Evolutionary conservation across 129 eudicot species (phyloP), one percentile per base, ranked within the genome.

Genomic region (Scalesia atractyloides): DNA sequence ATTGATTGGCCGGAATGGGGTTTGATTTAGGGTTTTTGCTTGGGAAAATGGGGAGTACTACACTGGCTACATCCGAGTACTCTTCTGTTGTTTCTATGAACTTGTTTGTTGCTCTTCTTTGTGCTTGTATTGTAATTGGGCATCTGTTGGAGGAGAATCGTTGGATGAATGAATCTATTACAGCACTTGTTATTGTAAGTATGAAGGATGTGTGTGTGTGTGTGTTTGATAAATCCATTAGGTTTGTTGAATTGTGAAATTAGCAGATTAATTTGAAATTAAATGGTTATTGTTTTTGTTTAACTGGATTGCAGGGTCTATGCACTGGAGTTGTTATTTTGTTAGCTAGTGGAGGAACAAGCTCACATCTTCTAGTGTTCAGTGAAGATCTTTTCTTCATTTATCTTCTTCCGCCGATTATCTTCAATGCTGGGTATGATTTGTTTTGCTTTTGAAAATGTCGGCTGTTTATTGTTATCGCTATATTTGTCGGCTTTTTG

Each of bases 331-430:
- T 85, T 76, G 73, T 89, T 60, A 92, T 92, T 65, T 82, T 89
- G 76, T 76, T 92, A 43, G n/a, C 59, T 44, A 92, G 89, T 76
- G 84, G 89, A 39, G 97, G 97, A 69, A 92, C 85, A 44, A 86
- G 69, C 73, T 89, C 97, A 1, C 96, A 83, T 72, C 74, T 92
- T 47, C 71, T 92, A 30, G 94, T 89, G 46, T 92, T 92, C 71
- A 89, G 96, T 64, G 97, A 92, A 80, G 97, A 92, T 83, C 96
- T 92, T 34, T 92, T 92, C 88, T 92, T 92, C 78, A 92, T 89
- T 50, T 92, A 92, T 69, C 84, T 89, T 36, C 97, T 92, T 79
- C 97, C 97, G 7, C 97, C 97, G 3, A 92, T 92, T 69, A 92
- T 92, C 56, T 92, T 92, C 75, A 92, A 92, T 64, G 97, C 97